Evolutionary conservation across 805 yeast species (phyloP).

Genomic region (Zygoascus tannicola): DNA sequence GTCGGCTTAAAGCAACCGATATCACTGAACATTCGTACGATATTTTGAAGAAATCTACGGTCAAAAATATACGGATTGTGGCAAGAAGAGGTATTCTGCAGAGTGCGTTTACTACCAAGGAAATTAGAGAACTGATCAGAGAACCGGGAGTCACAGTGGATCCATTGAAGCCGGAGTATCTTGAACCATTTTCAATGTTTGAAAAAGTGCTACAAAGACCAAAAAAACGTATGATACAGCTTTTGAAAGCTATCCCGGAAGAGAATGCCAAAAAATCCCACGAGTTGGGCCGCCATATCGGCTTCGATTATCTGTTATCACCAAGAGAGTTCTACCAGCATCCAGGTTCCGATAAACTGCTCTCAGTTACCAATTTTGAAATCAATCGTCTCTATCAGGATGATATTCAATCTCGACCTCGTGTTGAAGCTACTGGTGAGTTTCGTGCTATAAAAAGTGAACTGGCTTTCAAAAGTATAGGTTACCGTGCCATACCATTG

Average conservation of each 20-base stretch:
- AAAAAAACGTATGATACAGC: slow-evolving; percentile 54
- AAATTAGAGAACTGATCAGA: slow-evolving; percentile 73
- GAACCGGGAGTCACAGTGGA: slow-evolving; percentile 40
- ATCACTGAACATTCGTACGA: slow-evolving; percentile 53
- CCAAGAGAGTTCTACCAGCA: slow-evolving; percentile 46
- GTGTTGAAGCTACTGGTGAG: slow-evolving; percentile 32
- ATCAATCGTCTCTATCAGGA: slow-evolving; percentile 38
- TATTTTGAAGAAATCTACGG: slow-evolving; percentile 40
- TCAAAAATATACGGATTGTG: slow-evolving; percentile 60
- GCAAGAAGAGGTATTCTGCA: slow-evolving; percentile 79
- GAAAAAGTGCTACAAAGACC: slow-evolving; percentile 38
- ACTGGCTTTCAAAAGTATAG: slow-evolving; percentile 69
- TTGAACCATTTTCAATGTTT: slow-evolving; percentile 18
- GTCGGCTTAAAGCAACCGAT: slow-evolving; percentile 62
- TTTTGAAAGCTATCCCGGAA: slow-evolving; percentile 44
- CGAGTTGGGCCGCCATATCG: slow-evolving; percentile 22
- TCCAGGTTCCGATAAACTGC: slow-evolving; percentile 27
- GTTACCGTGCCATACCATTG: slow-evolving; percentile 65
- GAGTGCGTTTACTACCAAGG: slow-evolving; percentile 87
- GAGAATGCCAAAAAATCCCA: slow-evolving; percentile 19
- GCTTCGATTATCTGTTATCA: slow-evolving; percentile 55
- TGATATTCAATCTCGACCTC: slow-evolving; percentile 28
- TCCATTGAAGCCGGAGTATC: slow-evolving; percentile 33
- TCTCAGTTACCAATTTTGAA: slow-evolving; percentile 42
- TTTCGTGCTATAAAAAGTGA: slow-evolving; percentile 37